Conservation (phyloP, 2,329 filamentous ascomycete species). For the Fusarium brachygibbosum region DNA sequence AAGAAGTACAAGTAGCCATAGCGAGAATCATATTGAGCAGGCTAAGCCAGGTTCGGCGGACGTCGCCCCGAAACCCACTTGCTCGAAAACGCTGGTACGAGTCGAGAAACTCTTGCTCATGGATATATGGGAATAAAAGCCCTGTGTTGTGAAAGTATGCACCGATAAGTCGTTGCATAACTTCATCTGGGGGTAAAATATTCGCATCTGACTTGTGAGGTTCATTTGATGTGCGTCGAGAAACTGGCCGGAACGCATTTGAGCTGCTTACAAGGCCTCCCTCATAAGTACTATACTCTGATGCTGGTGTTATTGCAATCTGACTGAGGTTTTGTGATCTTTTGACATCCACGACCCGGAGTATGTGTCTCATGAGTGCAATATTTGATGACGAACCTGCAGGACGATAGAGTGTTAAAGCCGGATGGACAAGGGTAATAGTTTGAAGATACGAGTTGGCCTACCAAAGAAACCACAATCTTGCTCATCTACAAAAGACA, state of each 20-base stretch:
- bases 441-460: rapidly evolving
- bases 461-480: slow-evolving; percentile 24
- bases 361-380: slow-evolving; percentile 7
- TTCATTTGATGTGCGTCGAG: not conserved
- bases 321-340: not conserved
- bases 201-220: slow-evolving; percentile 8
- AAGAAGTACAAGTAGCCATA: slow-evolving; percentile 56
- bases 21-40: slow-evolving; percentile 65
- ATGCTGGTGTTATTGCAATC: not conserved
- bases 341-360: not conserved
- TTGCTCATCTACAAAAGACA: slow-evolving; percentile 12
- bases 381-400: slow-evolving; percentile 9
- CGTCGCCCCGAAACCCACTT: slow-evolving; percentile 48
- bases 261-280: not conserved
- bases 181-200: slow-evolving; percentile 36
- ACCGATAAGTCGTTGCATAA: slow-evolving; percentile 38
- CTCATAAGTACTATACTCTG: slow-evolving; percentile 1
- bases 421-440: no score
- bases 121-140: slow-evolving; percentile 50
- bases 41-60: slow-evolving; percentile 64
- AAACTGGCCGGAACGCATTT: not conserved
- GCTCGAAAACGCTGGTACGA: slow-evolving; percentile 36
- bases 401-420: no score
- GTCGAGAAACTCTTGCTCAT: slow-evolving; percentile 46
- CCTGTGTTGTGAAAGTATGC: slow-evolving; percentile 50